phyloP scores from a whole-genome alignment of 805 yeast species.

The Candida nemodendra region DNA sequence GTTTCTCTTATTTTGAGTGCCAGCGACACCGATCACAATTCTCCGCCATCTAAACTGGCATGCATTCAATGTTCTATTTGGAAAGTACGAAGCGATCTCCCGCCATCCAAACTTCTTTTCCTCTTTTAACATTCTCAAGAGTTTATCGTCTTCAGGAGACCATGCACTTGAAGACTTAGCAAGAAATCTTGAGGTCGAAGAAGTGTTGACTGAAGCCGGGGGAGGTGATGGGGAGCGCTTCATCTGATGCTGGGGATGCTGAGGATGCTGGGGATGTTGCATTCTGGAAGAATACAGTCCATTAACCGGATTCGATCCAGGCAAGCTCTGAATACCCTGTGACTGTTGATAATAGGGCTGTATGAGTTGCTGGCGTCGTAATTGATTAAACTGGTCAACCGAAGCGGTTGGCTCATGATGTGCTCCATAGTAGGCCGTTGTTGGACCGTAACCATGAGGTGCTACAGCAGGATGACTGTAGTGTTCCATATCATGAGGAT shows the following conservation, averaged over 20 bases:
- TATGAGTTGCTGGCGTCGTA: background rate
- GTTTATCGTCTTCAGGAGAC: constrained; percentile 75
- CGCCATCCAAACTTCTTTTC: constrained; percentile 86
- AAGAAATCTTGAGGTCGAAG: constrained; percentile 5
- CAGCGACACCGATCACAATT: constrained; percentile 39
- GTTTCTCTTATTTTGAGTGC: constrained; percentile 6
- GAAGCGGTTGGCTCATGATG: background rate
- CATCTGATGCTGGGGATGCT: constrained; percentile 1
- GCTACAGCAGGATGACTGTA: constrained; percentile 1
- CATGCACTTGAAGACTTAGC: constrained; percentile 48
- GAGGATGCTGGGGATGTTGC: constrained; percentile 1
- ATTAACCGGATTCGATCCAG: background rate
- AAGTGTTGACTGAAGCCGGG: background rate
- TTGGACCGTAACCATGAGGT: background rate
- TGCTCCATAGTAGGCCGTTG: constrained; percentile 1
- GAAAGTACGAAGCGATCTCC: constrained; percentile 76
- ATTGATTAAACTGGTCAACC: background rate
- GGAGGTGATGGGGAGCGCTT: background rate
- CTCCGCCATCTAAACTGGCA: constrained; percentile 91
- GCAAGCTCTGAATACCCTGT: background rate
- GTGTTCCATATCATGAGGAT: background rate
- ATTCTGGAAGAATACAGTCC: background rate
- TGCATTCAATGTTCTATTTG: constrained; percentile 82
- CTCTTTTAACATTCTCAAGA: constrained; percentile 75
- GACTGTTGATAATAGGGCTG: background rate